Evolutionary conservation across 1,139 yeast species (phyloP), one percentile per base, ranked within the genome.

Genomic region (Candida neerlandica): DNA sequence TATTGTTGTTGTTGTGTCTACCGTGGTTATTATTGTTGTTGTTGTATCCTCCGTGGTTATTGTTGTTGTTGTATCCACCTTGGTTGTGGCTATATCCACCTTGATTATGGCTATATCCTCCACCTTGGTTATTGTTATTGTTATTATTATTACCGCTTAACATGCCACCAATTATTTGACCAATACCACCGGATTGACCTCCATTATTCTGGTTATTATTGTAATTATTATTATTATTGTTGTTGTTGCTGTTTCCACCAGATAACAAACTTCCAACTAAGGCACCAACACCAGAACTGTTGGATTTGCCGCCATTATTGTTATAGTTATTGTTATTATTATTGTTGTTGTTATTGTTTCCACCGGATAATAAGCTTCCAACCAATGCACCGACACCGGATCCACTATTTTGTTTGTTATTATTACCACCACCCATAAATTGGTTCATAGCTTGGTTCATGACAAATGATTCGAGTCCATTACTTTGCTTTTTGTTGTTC

Each of bases 401-500:
- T 4, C 46, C 34, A 32, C 41, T 44, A 21, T 44, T 37, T 16
- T 44, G 43, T 30, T 42, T 40, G 19, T 32, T 39, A 23, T 23
- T 23, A 21, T 21, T 21, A 21, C 23, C 6, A 10, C 53, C 51
- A 27, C 54, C 54, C 15, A 44, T 40, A 11, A 35, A 43, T n/a
- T 35, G 44, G 16, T 41, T 44, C 0, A 51, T 44, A n/a, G 54
- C 54, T 43, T 54, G 56, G 32, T 52, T 52, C 50, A 54, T 48
- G 12, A 54, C 46, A 47, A 54, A 49, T 6, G 55, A 45, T 21
- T 53, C 55, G 29, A 54, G 46, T 5, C 57, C 55, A 34, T 54
- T 41, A 34, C 51, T 54, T 12, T 41, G 16, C n/a, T 41, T 35
- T 34, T 51, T 50, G 15, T 46, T 46, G 9, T 42, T 23, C 27